Evolutionary conservation across 163 green algal species (phyloP), one percentile per base, ranked within the genome.

Genomic region (Volvox carteri): DNA sequence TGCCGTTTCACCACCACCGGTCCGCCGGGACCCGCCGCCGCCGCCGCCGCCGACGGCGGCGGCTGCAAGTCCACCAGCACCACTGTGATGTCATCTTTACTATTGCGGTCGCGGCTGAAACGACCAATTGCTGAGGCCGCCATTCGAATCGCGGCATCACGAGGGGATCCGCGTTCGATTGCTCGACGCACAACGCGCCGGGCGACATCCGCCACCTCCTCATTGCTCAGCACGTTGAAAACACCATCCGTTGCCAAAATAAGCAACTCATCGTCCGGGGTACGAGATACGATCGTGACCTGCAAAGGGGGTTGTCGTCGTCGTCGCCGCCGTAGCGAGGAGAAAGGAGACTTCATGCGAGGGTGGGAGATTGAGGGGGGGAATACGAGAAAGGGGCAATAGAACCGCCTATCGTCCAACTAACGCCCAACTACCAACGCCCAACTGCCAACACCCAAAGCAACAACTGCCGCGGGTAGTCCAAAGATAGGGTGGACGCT

Each of bases 241-340:
- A 99, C 86, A 0, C 97, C 97, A 86, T 99, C 97, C n/a, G 90
- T 96, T 56, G 95, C 97, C 23, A 98, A 78, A 28, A 99, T 85
- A 12, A 97, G n/a, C 74, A 97, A 96, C 35, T 95, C 87, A 72
- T 98, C 96, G 0, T 91, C 86, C 18, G 54, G 18, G 3, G 83
- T 58, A 30, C 58, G 73, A 2, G 56, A 16, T 0, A n/a, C 42
- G 67, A 48, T 62, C 25, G 33, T 80, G 48, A 73, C 46, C 50
- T 73, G 48, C 5, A 44, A 58, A 58, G 50, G 50, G 50, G 16
- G 50, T n/a, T n/a, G n/a, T n/a, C n/a, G n/a, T n/a, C n/a, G n/a
- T n/a, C n/a, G n/a, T n/a, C n/a, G n/a, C n/a, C n/a, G n/a, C n/a
- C n/a, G n/a, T n/a, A n/a, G n/a, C n/a, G n/a, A n/a, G n/a, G n/a